Evolutionary conservation across 805 yeast genomes (phyloP), one percentile per base, ranked within the genome.

Genomic region (Starmerella etchellsii): DNA sequence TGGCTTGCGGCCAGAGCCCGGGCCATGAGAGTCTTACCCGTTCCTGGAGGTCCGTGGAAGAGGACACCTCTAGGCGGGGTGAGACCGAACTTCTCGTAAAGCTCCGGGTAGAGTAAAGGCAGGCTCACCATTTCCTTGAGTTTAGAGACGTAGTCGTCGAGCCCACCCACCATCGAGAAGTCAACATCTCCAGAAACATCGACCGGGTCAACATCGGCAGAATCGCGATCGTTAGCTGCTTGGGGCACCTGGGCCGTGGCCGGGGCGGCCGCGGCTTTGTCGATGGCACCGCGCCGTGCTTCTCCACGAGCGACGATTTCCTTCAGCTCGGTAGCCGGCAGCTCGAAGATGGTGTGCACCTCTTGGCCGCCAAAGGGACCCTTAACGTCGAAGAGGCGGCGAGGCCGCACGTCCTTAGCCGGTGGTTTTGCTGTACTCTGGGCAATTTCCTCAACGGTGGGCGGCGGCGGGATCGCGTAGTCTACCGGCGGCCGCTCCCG

Each of bases 291-390:
- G 23, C 16, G 27, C 24, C 9, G 19, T 3, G 21, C 20, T 14
- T 15, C 4, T 21, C 23, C 33, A 6, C 9, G 15, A 3, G 26
- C 14, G 30, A 39, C 39, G n/a, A 41, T 27, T 3, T 21, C 13
- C 31, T 48, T 41, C 15, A 50, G 48, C 20, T 48, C 50, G 3
- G 32, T 35, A 11, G 32, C 30, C 21, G 35, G 33, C 3, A 48
- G 42, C 29, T 46, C 38, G 36, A 85, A 84, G 24, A 88, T 64
- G 0, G 95, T 79, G 7, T 77, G 71, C 1, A 84, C 94, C 56
- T 88, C 96, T 46, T 88, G 78, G 19, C 98, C 98, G 23, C 98
- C 98, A 66, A 88, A 88, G 1, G 98, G 98, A 0, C 98, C 98
- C 14, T 85, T 84, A 0, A 95, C 88, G 6, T 95, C 94, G 54